Percentiles rank a stretch among this genome's conserved stretches.
Conservation (phyloP, 192 early-diverging fungal species). For the Linnemannia zychae region DNA sequence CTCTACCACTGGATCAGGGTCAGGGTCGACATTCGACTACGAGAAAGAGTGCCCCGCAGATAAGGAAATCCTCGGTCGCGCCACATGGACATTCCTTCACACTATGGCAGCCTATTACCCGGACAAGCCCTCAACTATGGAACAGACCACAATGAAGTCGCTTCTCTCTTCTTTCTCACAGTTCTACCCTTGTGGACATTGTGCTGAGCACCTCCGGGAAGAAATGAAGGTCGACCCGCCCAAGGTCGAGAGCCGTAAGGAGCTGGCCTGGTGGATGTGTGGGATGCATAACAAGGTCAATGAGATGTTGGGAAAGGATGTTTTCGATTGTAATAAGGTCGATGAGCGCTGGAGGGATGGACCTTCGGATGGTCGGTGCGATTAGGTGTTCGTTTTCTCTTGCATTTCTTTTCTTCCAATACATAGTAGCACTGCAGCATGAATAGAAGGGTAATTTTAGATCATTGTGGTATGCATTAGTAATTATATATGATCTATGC, state of each 20-base stretch:
- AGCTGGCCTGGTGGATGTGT: constrained; percentile 91
- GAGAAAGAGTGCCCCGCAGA: constrained; percentile 85
- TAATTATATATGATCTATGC: not conserved
- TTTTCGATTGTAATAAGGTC: constrained; percentile 95
- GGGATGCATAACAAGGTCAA: constrained; percentile 97
- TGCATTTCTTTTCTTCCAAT: not conserved
- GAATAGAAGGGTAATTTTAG: not conserved
- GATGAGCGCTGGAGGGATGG: constrained; percentile 95
- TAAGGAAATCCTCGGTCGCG: constrained; percentile 81
- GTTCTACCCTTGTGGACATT: constrained; percentile 94
- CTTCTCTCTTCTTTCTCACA: constrained; percentile 83
- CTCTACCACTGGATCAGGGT: not conserved
- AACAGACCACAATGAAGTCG: constrained; percentile 82
- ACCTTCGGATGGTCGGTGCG: constrained; percentile 80
- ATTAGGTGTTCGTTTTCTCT: constrained; percentile 28
- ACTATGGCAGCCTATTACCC: constrained; percentile 99
- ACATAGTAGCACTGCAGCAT: not conserved
- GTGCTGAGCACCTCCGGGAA: constrained; percentile 86
- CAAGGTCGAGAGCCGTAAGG: constrained; percentile 73
- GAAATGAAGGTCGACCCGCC: constrained; percentile 86
- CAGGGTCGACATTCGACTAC: constrained; percentile 42
- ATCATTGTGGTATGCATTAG: constrained; percentile 2
- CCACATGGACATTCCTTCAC: constrained; percentile 99
- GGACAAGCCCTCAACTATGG: constrained; percentile 72
- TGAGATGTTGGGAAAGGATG: constrained; percentile 84